A percentile compares a stretch with the other conserved stretches of the same genome.
Evolutionary conservation across 768 basidiomycete genomes (phyloP).

Genomic region (Tylopilus plumbeoviolaceoides): DNA sequence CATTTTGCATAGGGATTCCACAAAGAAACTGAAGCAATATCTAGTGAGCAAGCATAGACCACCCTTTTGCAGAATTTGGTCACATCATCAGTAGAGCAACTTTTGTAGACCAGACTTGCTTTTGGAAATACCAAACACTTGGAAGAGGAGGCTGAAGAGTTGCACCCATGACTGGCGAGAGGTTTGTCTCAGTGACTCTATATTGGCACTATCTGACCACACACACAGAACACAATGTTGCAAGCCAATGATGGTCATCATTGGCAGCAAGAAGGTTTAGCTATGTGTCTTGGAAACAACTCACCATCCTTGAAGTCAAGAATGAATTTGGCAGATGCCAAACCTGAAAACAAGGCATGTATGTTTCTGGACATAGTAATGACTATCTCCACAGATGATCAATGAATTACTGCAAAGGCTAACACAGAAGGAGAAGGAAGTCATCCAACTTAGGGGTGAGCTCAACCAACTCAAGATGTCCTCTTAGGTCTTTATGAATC

Average conservation of each 20-base stretch:
- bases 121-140: conserved; percentile 45
- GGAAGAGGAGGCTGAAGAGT: conserved; percentile 57
- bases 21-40: conserved; percentile 1
- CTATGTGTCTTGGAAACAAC: too few species aligned
- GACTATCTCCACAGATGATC: too few species aligned
- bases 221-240: too few species aligned
- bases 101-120: conserved; percentile 63
- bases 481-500: neutral
- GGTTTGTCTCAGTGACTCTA: too few species aligned
- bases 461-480: conserved; percentile 46
- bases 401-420: conserved; percentile 76
- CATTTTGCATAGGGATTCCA: too few species aligned
- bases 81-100: conserved; percentile 55
- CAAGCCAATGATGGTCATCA: too few species aligned
- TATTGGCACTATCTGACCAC: too few species aligned
- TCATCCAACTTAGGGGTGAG: conserved; percentile 68
- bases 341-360: conserved; percentile 54
- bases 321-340: conserved; percentile 40
- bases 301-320: conserved; percentile 21
- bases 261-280: too few species aligned
- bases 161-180: conserved; percentile 51
- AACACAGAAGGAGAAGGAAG: conserved; percentile 82
- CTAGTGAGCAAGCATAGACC: conserved; percentile 63
- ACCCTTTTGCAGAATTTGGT: too few species aligned
- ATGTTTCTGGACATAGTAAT: neutral